Percentiles rank a stretch among this genome's conserved stretches.
These are phyloP conservation scores for Camptophora hylomeconis DNA, from an alignment of 2,329 filamentous ascomycete species.

Conservation along the genomic window DNA sequence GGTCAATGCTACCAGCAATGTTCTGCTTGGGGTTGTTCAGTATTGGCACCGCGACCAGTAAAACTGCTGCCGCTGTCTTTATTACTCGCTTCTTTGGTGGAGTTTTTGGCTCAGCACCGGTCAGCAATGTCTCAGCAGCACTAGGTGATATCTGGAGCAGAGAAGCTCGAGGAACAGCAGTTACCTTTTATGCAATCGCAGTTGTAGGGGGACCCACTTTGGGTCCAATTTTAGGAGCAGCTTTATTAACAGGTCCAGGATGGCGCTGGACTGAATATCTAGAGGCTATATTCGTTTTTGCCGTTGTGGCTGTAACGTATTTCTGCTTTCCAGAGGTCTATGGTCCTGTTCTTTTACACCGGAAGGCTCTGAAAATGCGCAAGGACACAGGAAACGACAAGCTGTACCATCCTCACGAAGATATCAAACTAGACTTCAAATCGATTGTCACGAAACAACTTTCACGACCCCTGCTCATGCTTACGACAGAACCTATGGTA, in stretches of 20 bases:
- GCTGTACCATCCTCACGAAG: slow-evolving; percentile 34
- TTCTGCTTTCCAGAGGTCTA: slow-evolving; percentile 29
- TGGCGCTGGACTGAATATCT: slow-evolving; percentile 36
- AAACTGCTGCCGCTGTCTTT: slow-evolving; percentile 24
- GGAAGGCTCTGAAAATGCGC: slow-evolving; percentile 25
- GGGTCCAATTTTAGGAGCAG: slow-evolving; percentile 30
- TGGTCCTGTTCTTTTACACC: slow-evolving; percentile 25
- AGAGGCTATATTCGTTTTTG: slow-evolving; percentile 27
- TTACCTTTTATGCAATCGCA: slow-evolving; percentile 27
- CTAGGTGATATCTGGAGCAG: slow-evolving; percentile 31
- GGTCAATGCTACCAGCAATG: slow-evolving; percentile 32
- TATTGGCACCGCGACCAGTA: slow-evolving; percentile 31
- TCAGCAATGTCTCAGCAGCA: slow-evolving; percentile 31
- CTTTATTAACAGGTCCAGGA: slow-evolving; percentile 25
- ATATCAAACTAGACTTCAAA: slow-evolving; percentile 27
- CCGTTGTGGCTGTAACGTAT: slow-evolving; percentile 18
- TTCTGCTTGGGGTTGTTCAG: slow-evolving; percentile 32
- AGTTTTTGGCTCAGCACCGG: slow-evolving; percentile 30
- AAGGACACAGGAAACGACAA: slow-evolving; percentile 25
- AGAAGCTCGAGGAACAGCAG: slow-evolving; percentile 25
- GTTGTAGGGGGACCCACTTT: slow-evolving; percentile 30
- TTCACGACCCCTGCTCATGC: slow-evolving; percentile 30
- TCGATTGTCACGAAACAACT: slow-evolving; percentile 32
- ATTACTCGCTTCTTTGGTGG: slow-evolving; percentile 33
- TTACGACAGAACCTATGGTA: slow-evolving; percentile 36